These are phyloP conservation scores for Solanum sitiens DNA, from an alignment of 257 asterid genomes.

Conservation along the genomic window DNA sequence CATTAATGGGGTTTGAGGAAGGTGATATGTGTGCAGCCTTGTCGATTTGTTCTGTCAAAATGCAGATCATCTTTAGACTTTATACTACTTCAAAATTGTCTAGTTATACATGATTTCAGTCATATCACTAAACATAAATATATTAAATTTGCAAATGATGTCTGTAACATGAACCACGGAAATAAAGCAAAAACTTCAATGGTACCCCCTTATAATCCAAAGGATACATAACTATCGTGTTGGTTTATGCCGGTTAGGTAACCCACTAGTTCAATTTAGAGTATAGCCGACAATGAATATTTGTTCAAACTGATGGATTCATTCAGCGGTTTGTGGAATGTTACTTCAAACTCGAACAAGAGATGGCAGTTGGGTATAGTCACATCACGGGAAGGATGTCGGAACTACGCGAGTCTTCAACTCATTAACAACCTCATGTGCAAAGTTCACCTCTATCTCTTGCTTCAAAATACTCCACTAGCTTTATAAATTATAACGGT, in stretches of 20 bases:
- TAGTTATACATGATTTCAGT: neutral
- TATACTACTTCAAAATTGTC: neutral
- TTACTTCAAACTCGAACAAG: neutral
- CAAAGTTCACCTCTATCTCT: neutral
- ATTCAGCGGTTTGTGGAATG: neutral
- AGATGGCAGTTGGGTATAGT: neutral
- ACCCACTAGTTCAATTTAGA: neutral
- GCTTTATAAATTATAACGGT: neutral
- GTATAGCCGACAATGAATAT: neutral
- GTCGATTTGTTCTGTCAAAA: neutral
- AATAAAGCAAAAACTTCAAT: neutral
- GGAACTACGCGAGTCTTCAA: neutral
- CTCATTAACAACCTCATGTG: neutral
- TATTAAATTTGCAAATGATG: neutral
- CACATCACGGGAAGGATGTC: neutral
- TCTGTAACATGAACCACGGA: neutral
- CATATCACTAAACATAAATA: neutral
- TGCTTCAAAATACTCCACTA: neutral
- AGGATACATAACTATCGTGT: neutral
- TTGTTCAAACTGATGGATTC: neutral
- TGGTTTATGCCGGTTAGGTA: neutral
- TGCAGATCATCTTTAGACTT: neutral
- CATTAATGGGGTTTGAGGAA: neutral
- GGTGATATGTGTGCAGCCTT: neutral
- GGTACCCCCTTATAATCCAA: neutral